Evolutionary conservation across 1,139 yeast genomes (phyloP).

Genomic region (Yamadazyma epiphylla): DNA sequence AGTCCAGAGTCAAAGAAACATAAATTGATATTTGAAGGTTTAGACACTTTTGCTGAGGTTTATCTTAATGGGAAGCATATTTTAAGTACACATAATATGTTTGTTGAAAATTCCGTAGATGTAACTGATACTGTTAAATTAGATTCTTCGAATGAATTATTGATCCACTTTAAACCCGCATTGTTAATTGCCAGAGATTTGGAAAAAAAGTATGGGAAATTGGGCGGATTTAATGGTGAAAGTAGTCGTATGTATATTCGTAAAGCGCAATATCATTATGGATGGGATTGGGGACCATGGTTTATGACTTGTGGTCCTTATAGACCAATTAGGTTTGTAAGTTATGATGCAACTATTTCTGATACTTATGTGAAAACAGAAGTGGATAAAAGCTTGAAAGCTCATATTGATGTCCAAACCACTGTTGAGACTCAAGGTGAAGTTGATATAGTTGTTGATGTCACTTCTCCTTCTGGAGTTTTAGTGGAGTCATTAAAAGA

Average conservation of each 20-base stretch:
- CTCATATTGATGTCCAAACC: constrained; percentile 4
- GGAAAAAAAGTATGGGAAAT: constrained; percentile 17
- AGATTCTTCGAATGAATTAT: constrained; percentile 12
- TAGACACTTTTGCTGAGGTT: constrained; percentile 41
- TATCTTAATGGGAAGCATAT: constrained; percentile 27
- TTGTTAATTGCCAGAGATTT: constrained; percentile 15
- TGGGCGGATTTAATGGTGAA: constrained; percentile 36
- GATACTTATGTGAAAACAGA: constrained; percentile 18
- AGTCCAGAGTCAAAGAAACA: constrained; percentile 7
- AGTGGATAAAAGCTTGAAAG: constrained; percentile 13
- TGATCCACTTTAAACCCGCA: constrained; percentile 19
- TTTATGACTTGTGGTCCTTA: constrained; percentile 45
- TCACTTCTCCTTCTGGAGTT: constrained; percentile 3
- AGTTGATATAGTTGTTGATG: constrained; percentile 6
- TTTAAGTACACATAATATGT: constrained; percentile 34
- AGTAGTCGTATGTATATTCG: constrained; percentile 37
- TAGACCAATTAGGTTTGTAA: constrained; percentile 30
- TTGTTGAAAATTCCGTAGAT: constrained; percentile 18
- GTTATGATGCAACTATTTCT: constrained; percentile 15
- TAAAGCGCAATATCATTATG: constrained; percentile 52
- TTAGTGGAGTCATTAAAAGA: not conserved
- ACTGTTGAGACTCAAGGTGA: constrained; percentile 2
- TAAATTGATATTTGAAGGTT: constrained; percentile 35
- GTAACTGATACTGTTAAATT: constrained; percentile 5
- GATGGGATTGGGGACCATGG: constrained; percentile 59